Conservation (phyloP, 2,329 filamentous ascomycete genomes). For the Talaromyces sp. region DNA sequence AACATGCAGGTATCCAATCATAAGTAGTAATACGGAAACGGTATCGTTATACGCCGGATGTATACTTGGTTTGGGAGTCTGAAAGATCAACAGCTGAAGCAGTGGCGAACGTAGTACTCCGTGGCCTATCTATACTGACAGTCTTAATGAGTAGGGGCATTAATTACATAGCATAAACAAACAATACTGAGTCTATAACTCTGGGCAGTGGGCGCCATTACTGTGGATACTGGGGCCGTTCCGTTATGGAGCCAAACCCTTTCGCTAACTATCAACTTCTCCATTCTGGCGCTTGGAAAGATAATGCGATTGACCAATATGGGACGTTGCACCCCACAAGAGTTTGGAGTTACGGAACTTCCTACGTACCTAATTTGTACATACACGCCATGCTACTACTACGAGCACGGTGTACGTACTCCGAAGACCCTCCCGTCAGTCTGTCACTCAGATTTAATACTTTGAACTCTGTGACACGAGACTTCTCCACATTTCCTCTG, state of each 20-base stretch:
- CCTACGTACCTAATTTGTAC: neutral
- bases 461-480: neutral
- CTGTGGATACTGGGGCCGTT: neutral
- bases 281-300: neutral
- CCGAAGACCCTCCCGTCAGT: neutral
- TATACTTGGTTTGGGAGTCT: neutral
- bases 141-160: neutral
- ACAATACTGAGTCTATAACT: neutral
- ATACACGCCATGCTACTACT: neutral
- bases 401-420: neutral
- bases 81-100: neutral
- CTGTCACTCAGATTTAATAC: neutral
- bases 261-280: neutral
- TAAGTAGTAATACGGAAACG: neutral
- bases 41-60: neutral
- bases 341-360: neutral
- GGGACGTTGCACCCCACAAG: neutral
- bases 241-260: slow-evolving; percentile 3
- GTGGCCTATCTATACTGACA: neutral
- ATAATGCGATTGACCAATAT: neutral
- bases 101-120: neutral
- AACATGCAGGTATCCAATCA: neutral
- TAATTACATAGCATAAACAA: neutral
- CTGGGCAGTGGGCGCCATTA: neutral
- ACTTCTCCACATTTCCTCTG: neutral